Evolutionary conservation across 176 grass and related monocot species (phyloP), one percentile per base, ranked within the genome.

Genomic region (Typha latifolia): DNA sequence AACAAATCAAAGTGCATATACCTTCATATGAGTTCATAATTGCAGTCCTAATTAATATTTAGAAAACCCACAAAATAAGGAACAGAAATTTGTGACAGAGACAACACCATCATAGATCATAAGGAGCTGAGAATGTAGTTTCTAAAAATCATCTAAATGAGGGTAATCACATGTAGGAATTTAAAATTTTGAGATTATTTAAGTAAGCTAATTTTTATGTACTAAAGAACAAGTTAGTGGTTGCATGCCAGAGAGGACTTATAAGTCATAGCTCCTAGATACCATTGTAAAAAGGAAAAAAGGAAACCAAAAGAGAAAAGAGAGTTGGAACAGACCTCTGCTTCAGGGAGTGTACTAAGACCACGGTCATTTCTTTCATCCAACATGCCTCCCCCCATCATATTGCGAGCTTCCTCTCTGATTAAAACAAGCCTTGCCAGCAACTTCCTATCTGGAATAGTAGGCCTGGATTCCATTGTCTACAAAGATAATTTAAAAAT

Each of bases 351-450:
- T 27, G 88, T 97, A 72, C 49, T 84, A 32, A 90, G 81, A 74
- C 88, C 85, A 78, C 85, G 88, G 43, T 89, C 81, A 78, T 92
- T 97, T 90, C 94, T 92, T 84, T 92, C 94, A 77, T 97, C 94
- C 78, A 92, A 76, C 18, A 97, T 51, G n/a, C 94, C 94, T 80
- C 94, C 94, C 75, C 83, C 94, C 94, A 92, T 89, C 94, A 92
- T 84, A 73, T 86, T 92, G 62, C 78, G 78, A 75, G 94, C 83
- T 81, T 97, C 88, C 66, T 97, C 88, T 67, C 94, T 85, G 70
- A 92, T 74, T 66, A 92, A 82, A 79, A 97, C 88, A 74, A 92
- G 76, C 67, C 94, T 89, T 31, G 81, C 94, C 67, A 92, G 80
- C 81, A 97, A 80, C 49, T 92, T 92, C 63, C 83, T 70, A 69